Percentiles rank a stretch among this genome's conserved stretches.
Evolutionary conservation across 352 stramenopile species (phyloP).

Genomic region (Thalassiosira livingstoniorum): DNA sequence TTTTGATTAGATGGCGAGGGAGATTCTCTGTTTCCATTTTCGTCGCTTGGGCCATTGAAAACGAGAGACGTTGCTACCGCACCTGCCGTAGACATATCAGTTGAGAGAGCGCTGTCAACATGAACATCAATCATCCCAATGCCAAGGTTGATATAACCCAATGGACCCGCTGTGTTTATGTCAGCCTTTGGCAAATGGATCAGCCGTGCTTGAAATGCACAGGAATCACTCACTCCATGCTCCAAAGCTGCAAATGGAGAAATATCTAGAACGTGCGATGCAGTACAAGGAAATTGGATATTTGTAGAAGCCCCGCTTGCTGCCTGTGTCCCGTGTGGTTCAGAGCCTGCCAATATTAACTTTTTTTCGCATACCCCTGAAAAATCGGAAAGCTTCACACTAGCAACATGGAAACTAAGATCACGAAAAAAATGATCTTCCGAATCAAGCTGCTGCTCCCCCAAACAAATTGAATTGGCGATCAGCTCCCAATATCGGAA

Average conservation of each 20-base stretch:
- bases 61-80: constrained; percentile 31
- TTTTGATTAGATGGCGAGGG: constrained; percentile 6
- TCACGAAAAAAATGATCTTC: constrained; percentile 64
- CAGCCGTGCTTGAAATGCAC: constrained; percentile 34
- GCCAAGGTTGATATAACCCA: constrained; percentile 39
- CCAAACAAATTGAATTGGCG: constrained; percentile 60
- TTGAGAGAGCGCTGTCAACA: constrained; percentile 38
- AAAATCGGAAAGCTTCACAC: constrained; percentile 64
- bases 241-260: constrained; percentile 17
- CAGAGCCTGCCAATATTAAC: constrained; percentile 20
- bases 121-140: constrained; percentile 34
- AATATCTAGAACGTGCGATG: constrained; percentile 48
- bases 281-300: constrained; percentile 44
- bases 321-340: not conserved
- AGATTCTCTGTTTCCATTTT: constrained; percentile 3
- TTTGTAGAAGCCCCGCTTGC: not conserved
- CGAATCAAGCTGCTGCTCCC: constrained; percentile 61
- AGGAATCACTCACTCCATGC: constrained; percentile 2
- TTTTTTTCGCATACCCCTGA: constrained; percentile 49
- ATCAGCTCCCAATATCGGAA: constrained; percentile 80
- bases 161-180: not conserved
- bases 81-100: constrained; percentile 24
- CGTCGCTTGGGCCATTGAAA: constrained; percentile 7
- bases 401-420: constrained; percentile 65
- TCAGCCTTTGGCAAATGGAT: constrained; percentile 1